These are phyloP conservation scores for Lasiosphaeria hispida DNA, from an alignment of 495 filamentous ascomycete genomes.

Conservation along the genomic window DNA sequence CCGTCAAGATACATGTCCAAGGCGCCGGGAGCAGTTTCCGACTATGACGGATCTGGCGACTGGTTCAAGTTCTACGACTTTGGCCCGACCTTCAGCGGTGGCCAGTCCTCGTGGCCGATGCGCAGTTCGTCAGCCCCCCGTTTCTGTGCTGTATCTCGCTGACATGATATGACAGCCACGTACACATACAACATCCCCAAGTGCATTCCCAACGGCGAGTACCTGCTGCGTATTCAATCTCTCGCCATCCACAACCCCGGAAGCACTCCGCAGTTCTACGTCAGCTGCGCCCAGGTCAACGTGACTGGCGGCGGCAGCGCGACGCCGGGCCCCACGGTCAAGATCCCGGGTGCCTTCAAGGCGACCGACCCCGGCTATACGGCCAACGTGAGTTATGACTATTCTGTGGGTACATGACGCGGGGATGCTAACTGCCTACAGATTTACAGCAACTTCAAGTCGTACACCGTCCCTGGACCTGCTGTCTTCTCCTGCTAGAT, in stretches of 20 bases:
- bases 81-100: conserved; percentile 38
- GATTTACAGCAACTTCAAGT: conserved; percentile 52
- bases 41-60: conserved; percentile 50
- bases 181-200: conserved; percentile 56
- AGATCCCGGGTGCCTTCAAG: conserved; percentile 56
- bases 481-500: conserved; percentile 33
- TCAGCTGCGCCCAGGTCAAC: conserved; percentile 59
- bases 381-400: conserved; percentile 34
- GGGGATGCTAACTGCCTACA: conserved; percentile 20
- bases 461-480: conserved; percentile 50
- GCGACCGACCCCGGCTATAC: conserved; percentile 54
- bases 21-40: conserved; percentile 39
- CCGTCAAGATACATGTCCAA: conserved; percentile 48
- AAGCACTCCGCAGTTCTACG: conserved; percentile 50
- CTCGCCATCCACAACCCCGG: conserved; percentile 62
- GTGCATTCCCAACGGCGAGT: conserved; percentile 55
- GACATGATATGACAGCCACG: conserved; percentile 22
- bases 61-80: conserved; percentile 57
- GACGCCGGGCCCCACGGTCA: conserved; percentile 44
- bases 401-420: no score
- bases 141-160: not conserved
- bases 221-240: conserved; percentile 60
- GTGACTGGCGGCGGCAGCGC: conserved; percentile 51
- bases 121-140: conserved; percentile 24
- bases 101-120: conserved; percentile 41